These are phyloP conservation scores for Trichoderma harzianum DNA, from an alignment of 2,329 filamentous ascomycete species.

Conservation along the genomic window DNA sequence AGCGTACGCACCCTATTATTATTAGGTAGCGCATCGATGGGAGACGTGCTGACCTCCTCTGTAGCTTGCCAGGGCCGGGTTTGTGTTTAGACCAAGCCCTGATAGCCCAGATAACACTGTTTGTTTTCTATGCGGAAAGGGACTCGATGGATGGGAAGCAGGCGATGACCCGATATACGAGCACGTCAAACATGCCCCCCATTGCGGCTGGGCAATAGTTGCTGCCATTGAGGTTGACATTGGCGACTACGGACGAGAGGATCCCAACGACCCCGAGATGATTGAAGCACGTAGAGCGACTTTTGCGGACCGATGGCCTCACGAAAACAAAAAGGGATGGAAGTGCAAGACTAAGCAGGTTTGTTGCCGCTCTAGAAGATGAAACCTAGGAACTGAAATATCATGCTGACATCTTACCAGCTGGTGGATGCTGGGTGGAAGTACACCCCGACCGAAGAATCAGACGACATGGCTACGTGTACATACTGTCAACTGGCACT, in stretches of 20 bases:
- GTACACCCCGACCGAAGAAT: conserved; percentile 79
- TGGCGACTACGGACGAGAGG: conserved; percentile 62
- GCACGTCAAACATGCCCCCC: conserved; percentile 76
- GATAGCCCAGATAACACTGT: conserved; percentile 80
- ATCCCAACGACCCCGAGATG: conserved; percentile 71
- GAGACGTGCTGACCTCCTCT: conserved; percentile 23
- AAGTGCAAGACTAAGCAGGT: conserved; percentile 87
- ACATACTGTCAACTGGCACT: conserved; percentile 85
- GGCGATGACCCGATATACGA: conserved; percentile 80
- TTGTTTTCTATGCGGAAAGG: conserved; percentile 83
- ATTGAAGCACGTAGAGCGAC: conserved; percentile 75
- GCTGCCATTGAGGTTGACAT: conserved; percentile 59
- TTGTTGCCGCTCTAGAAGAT: conserved; percentile 24
- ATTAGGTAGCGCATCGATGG: not conserved
- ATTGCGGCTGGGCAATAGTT: conserved; percentile 85
- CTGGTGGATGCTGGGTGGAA: conserved; percentile 92
- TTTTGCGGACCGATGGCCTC: conserved; percentile 82
- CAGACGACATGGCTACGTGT: conserved; percentile 86
- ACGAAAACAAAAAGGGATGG: conserved; percentile 85
- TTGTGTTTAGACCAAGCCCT: conserved; percentile 77
- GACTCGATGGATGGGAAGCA: conserved; percentile 88
- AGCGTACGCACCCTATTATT: conserved; percentile 28
- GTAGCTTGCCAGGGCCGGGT: conserved; percentile 85
- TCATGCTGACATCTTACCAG: conserved; percentile 39
- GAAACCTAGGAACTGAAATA: not conserved